A percentile compares a stretch with the other conserved stretches of the same genome.
Conservation (phyloP, 768 basidiomycete species). For the Rhodosporidiobolus sp. region DNA sequence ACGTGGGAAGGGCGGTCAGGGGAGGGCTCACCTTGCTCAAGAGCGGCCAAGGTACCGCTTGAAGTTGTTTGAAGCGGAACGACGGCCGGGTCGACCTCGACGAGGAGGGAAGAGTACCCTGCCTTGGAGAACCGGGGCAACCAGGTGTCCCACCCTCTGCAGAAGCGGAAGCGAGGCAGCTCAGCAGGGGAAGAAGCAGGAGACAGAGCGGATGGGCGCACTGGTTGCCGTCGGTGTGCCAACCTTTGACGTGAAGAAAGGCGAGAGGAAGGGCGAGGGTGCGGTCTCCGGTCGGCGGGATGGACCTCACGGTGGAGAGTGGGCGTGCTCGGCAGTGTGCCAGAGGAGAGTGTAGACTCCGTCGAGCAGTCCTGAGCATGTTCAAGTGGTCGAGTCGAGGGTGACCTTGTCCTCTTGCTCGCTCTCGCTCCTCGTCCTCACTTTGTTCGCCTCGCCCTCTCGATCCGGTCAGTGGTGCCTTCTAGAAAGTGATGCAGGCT, state of each 20-base stretch:
- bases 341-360: too few species aligned
- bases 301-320: slow-evolving; percentile 10
- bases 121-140: background rate
- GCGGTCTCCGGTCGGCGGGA: background rate
- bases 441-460: too few species aligned
- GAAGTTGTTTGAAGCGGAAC: background rate
- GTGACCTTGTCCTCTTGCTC: too few species aligned
- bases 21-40: slow-evolving; percentile 27
- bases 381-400: too few species aligned
- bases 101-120: slow-evolving; percentile 37
- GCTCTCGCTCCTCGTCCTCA: too few species aligned
- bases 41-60: background rate
- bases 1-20: background rate
- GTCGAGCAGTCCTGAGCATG: too few species aligned
- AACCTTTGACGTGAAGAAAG: slow-evolving; percentile 20
- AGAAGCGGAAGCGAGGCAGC: background rate
- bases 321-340: background rate
- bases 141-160: slow-evolving; percentile 29
- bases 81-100: slow-evolving; percentile 23
- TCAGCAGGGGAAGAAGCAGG: background rate
- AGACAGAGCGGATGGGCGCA: background rate
- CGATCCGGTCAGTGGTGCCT: too few species aligned
- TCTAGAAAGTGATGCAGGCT: background rate
- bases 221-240: background rate
- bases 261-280: slow-evolving; percentile 34